Evolutionary conservation across 768 basidiomycete genomes (phyloP).

Genomic region (Aureoboletus auriporus): DNA sequence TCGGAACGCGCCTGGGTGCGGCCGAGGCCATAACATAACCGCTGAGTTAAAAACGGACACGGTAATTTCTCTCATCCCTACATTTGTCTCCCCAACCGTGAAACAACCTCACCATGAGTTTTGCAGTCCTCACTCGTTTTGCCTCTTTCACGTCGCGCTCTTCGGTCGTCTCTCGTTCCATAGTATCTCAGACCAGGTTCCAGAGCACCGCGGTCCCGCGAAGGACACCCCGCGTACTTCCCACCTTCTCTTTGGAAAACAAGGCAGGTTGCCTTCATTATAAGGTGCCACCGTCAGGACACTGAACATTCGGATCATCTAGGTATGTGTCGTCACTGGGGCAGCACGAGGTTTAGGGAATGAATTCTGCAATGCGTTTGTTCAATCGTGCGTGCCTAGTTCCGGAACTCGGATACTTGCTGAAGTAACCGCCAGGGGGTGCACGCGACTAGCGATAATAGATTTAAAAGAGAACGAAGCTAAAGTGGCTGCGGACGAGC

Average conservation of each 20-base stretch:
- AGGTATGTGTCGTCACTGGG: constrained; percentile 93
- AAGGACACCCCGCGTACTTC: constrained; percentile 48
- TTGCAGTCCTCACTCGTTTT: constrained; percentile 25
- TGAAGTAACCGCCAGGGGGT: constrained; percentile 52
- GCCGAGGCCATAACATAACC: constrained; percentile 4
- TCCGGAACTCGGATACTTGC: neutral
- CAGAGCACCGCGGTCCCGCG: constrained; percentile 26
- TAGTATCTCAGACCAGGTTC: constrained; percentile 10
- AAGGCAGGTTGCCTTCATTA: constrained; percentile 46
- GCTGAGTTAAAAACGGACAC: constrained; percentile 19
- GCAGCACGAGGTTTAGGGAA: constrained; percentile 89
- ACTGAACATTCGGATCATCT: constrained; percentile 1
- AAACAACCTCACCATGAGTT: constrained; percentile 25
- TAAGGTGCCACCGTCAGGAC: neutral
- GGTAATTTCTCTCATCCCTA: constrained; percentile 13
- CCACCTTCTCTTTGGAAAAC: constrained; percentile 73
- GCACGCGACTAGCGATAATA: constrained; percentile 72
- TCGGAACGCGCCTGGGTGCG: constrained; percentile 2
- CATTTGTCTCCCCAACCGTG: constrained; percentile 11
- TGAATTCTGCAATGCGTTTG: constrained; percentile 86
- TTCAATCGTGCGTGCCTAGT: constrained; percentile 25
- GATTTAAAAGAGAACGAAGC: constrained; percentile 77
- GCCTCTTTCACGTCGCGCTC: constrained; percentile 11
- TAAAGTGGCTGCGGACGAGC: constrained; percentile 61
- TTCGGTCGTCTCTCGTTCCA: constrained; percentile 9